A percentile compares a stretch with the other conserved stretches of the same genome.
phyloP scores from a whole-genome alignment of 345 rosid genomes.

The Aquilaria yunnanensis region DNA sequence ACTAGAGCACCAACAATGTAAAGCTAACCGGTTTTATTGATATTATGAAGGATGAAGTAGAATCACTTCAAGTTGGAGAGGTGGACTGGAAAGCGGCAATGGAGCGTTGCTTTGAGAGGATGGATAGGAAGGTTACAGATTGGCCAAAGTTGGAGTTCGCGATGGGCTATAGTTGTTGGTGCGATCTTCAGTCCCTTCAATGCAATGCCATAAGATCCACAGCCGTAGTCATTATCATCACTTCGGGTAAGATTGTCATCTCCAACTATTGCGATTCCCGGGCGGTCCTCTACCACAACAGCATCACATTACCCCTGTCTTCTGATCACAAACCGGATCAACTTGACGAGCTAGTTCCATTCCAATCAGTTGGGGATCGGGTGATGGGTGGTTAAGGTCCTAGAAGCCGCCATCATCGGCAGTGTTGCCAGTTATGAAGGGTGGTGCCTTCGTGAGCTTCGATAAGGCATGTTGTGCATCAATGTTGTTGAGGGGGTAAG shows the following conservation, averaged over 20 bases:
- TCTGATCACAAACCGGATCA: slow-evolving; percentile 77
- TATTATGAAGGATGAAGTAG: slow-evolving; percentile 45
- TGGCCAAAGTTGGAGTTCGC: slow-evolving; percentile 12
- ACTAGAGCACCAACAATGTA: slow-evolving; percentile 7
- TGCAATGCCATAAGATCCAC: slow-evolving; percentile 71
- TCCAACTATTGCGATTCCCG: slow-evolving; percentile 77
- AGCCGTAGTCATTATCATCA: slow-evolving; percentile 54
- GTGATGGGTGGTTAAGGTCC: slow-evolving; percentile 65
- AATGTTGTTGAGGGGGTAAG: slow-evolving; percentile 31
- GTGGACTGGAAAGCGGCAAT: slow-evolving; percentile 49
- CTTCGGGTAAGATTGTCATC: slow-evolving; percentile 42
- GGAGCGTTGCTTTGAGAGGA: slow-evolving; percentile 39
- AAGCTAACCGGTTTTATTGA: slow-evolving; percentile 43
- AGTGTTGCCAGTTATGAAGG: slow-evolving; percentile 3
- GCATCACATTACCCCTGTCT: slow-evolving; percentile 49
- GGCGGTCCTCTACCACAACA: slow-evolving; percentile 58
- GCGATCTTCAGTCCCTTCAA: slow-evolving; percentile 59
- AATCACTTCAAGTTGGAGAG: slow-evolving; percentile 5
- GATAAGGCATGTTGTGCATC: slow-evolving; percentile 74
- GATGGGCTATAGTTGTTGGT: slow-evolving; percentile 30
- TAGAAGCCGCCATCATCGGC: slow-evolving; percentile 18
- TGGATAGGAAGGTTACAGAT: slow-evolving; percentile 46
- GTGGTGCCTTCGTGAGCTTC: slow-evolving; percentile 22
- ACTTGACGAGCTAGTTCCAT: slow-evolving; percentile 53
- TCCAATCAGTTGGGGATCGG: slow-evolving; percentile 55